Conservation (phyloP, 495 filamentous ascomycete species). For the Sordaria brevicollis region DNA sequence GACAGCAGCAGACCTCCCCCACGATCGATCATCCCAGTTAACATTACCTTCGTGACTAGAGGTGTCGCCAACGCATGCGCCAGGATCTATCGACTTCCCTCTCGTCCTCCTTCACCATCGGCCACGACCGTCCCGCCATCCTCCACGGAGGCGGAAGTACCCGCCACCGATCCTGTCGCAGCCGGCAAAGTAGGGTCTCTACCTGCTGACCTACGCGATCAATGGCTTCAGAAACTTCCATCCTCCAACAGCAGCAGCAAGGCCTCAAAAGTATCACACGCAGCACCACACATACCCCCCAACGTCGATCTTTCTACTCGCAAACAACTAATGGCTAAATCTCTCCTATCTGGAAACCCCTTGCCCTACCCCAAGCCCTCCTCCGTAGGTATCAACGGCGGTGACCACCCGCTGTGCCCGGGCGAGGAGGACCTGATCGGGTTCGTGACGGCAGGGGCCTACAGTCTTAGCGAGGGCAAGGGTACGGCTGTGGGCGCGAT, state of each 20-base stretch:
- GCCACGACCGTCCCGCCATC: conserved; percentile 7
- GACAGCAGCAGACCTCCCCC: conserved; percentile 6
- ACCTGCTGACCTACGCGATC: conserved; percentile 27
- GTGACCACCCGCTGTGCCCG: conserved; percentile 52
- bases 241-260: background rate
- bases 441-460: conserved; percentile 83
- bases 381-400: conserved; percentile 27
- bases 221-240: conserved; percentile 34
- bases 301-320: conserved; percentile 30
- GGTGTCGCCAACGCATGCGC: conserved; percentile 32
- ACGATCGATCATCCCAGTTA: conserved; percentile 22
- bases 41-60: conserved; percentile 25
- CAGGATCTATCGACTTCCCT: conserved; percentile 38
- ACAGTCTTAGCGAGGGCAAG: conserved; percentile 65
- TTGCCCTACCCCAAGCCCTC: conserved; percentile 14
- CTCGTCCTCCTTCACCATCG: background rate
- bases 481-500: conserved; percentile 69
- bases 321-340: conserved; percentile 42
- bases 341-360: conserved; percentile 29
- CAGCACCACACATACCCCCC: conserved; percentile 10
- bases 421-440: conserved; percentile 72
- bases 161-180: conserved; percentile 22
- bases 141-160: conserved; percentile 31
- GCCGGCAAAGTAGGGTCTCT: conserved; percentile 8
- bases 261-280: background rate